Base-by-base conservation (phyloP, 176 grass and related monocot genomes). In the Bonia amplexicaulis region DNA sequence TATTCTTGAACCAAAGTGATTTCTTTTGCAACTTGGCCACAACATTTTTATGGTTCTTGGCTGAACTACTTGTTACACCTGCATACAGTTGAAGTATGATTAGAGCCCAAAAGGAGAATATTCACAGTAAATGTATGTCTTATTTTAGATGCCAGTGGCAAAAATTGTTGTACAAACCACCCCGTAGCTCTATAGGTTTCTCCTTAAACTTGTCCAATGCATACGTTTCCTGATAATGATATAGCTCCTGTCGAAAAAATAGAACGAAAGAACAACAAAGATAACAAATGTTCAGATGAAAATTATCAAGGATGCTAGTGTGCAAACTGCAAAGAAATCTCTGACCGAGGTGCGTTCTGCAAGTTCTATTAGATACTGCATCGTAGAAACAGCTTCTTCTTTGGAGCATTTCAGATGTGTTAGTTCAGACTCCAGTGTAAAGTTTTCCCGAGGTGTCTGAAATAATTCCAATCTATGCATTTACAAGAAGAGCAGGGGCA, bases 1-100 rank as follows among this genome's bases (percentile, higher is more conserved):
- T 77, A 40, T 45, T 93, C 85, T 78, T 93, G 37, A 46, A 65
- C 91, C 88, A 90, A 69, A 93, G 81, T 64, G 91, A 87, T 80
- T 90, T 87, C 67, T 85, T 93, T 67, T 45, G 44, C 44, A 45
- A 2, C 8, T 9, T 45, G 44, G 44, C 44, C 44, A 45, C 44
- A 45, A 45, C 1, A 45, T 45, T 45, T 45, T 11, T 45, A 45
- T 92, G 87, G 49, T 48, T 92, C 55, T 89, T 78, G 9, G 9
- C 44, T 45, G 44, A 45, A 45, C 8, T 45, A 45, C 44, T 45
- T 45, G 44, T 45, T 45, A 45, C 44, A 45, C 44, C 44, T 45
- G 9, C 44, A 45, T 45, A 45, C 1, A 45, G 44, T 45, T 45
- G 44, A 45, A 45, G 44, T 45, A 45, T 45, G 44, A 45, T 45